Conservation (phyloP, 768 basidiomycete species). For the Ramaria sp. region DNA sequence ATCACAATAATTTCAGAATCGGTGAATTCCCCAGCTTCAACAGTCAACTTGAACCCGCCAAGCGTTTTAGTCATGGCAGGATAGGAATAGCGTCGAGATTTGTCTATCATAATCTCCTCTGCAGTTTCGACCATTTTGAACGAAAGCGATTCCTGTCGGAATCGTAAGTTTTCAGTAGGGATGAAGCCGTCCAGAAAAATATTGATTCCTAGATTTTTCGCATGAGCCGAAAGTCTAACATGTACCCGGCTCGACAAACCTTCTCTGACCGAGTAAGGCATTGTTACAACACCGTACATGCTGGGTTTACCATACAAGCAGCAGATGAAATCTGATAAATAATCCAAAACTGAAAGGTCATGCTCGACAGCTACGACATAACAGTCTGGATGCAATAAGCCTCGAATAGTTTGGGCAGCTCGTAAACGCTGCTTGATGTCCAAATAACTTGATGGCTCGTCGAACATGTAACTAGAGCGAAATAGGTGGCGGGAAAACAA, state of each 20-base stretch:
- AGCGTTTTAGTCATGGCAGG: constrained; percentile 96
- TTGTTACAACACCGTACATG: constrained; percentile 97
- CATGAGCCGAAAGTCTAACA: background rate
- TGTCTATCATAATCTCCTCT: constrained; percentile 79
- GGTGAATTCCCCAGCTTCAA: constrained; percentile 85
- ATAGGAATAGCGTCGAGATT: constrained; percentile 84
- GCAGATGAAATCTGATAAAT: constrained; percentile 97
- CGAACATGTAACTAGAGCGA: constrained; percentile 82
- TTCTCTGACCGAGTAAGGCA: constrained; percentile 98
- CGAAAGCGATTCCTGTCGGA: constrained; percentile 88
- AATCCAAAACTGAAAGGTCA: constrained; percentile 96
- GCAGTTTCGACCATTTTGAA: constrained; percentile 98
- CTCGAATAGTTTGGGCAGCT: constrained; percentile 92
- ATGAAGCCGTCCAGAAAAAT: constrained; percentile 99
- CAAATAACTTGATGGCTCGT: constrained; percentile 97
- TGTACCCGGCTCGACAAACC: constrained; percentile 32
- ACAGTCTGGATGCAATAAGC: constrained; percentile 67
- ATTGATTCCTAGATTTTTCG: constrained; percentile 67
- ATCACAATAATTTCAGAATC: constrained; percentile 99
- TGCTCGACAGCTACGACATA: constrained; percentile 99
- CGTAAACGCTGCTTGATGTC: constrained; percentile 93
- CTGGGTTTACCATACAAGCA: constrained; percentile 95
- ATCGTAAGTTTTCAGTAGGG: constrained; percentile 96
- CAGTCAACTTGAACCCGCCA: constrained; percentile 89
- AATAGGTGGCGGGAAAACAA: background rate